These are phyloP conservation scores for Blastomyces silverae DNA, from an alignment of 2,329 filamentous ascomycete genomes.

Conservation along the genomic window DNA sequence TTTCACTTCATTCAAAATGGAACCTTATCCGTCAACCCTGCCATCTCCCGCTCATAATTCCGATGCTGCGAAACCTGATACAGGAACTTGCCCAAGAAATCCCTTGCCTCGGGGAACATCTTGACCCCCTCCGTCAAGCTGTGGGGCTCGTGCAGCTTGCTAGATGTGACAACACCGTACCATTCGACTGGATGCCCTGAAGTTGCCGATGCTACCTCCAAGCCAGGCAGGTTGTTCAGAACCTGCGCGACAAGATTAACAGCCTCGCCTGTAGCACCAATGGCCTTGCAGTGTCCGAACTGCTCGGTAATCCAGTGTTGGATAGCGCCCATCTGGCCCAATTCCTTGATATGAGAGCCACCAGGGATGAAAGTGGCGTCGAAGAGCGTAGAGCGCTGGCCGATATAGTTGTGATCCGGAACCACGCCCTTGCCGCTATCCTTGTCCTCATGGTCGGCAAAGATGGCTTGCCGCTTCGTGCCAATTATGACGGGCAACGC, in stretches of 20 bases:
- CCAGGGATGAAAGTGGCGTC: slow-evolving; percentile 72
- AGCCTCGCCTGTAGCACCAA: slow-evolving; percentile 67
- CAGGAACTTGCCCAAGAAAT: slow-evolving; percentile 65
- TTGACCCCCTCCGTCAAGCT: slow-evolving; percentile 56
- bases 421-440: slow-evolving; percentile 36
- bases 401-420: slow-evolving; percentile 72
- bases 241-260: slow-evolving; percentile 54
- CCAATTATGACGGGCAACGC: slow-evolving; percentile 65
- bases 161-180: slow-evolving; percentile 70
- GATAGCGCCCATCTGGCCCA: slow-evolving; percentile 64
- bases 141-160: slow-evolving; percentile 46
- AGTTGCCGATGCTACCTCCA: slow-evolving; percentile 45
- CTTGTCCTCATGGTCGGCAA: slow-evolving; percentile 51
- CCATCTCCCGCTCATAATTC: slow-evolving; percentile 66
- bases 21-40: slow-evolving; percentile 59
- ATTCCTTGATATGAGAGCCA: slow-evolving; percentile 48
- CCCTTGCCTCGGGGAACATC: slow-evolving; percentile 59
- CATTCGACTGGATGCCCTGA: slow-evolving; percentile 54
- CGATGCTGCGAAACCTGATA: slow-evolving; percentile 64
- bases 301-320: slow-evolving; percentile 72
- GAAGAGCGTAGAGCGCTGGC: slow-evolving; percentile 67
- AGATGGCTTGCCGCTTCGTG: slow-evolving; percentile 59
- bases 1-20: slow-evolving; percentile 51
- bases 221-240: slow-evolving; percentile 40
- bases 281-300: slow-evolving; percentile 73